Conservation (phyloP, 345 rosid species). For the Barbarea vulgaris region DNA sequence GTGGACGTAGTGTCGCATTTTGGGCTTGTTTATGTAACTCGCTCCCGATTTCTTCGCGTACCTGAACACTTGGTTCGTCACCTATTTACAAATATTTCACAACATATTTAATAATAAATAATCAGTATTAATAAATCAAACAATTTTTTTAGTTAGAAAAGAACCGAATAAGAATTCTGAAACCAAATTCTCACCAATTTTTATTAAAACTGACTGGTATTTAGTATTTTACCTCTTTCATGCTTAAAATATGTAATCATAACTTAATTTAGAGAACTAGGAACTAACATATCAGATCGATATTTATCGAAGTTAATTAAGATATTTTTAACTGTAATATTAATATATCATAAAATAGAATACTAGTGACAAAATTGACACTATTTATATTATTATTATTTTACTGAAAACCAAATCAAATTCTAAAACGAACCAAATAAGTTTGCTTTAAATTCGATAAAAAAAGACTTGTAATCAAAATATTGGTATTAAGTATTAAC, state of each 20-base stretch:
- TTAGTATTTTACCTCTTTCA: no score
- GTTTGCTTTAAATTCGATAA: not conserved
- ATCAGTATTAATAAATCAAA: not conserved
- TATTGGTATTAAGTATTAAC: not conserved
- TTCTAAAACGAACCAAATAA: not conserved
- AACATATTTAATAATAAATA: not conserved
- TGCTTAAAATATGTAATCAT: not conserved
- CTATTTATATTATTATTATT: not conserved
- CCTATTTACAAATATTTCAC: constrained; percentile 44
- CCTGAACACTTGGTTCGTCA: constrained; percentile 96
- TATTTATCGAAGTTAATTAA: not conserved
- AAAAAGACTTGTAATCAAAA: not conserved
- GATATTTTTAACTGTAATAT: no score
- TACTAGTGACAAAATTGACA: not conserved
- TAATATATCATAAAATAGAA: not conserved
- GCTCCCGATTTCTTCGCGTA: constrained; percentile 94
- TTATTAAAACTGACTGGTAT: not conserved
- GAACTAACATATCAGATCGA: not conserved
- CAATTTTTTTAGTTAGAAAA: not conserved
- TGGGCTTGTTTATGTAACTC: constrained; percentile 96
- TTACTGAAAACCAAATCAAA: not conserved
- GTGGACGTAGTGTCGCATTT: constrained; percentile 97
- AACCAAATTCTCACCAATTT: not conserved
- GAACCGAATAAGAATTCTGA: no score
- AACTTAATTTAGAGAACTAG: not conserved